Base-by-base conservation (phyloP, 2,329 filamentous ascomycete genomes). In the Lecanosticta acicola region DNA sequence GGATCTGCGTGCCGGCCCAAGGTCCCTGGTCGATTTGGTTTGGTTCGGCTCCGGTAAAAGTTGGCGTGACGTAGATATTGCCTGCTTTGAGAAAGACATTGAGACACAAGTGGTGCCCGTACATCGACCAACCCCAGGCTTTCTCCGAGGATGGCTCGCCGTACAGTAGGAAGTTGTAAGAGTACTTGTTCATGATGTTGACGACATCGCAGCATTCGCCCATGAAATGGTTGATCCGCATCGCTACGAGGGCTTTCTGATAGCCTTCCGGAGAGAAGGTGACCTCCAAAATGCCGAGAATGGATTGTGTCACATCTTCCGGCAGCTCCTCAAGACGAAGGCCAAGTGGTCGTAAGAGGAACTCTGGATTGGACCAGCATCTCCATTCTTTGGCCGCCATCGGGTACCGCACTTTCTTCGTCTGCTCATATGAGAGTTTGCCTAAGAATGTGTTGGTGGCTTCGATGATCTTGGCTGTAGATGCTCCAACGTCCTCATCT, bases 31-130 rank as follows among this genome's bases (percentile, higher is more conserved):
- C 85, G 55, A 89, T 85, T 29, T 81, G 59, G 57, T 90, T 88
- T 0, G 86, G 86, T 65, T 91, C 86, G 0, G 86, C 86, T 44
- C 86, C 86, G 0, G 84, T 87, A 66, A 91, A 91, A 67, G 81
- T 86, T 0, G 86, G 86, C 0, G 79, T 80, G 2, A 87, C 72
- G 36, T 87, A 70, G 40, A 88, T 80, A 62, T 87, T 82, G 0
- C 69, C 66, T 24, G 71, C 71, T 59, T 81, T 77, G 45, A 89
- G 72, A 60, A 89, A 84, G 17, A 85, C 74, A 57, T 81, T 82
- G 2, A 90, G 72, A 55, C 84, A 87, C 2, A 91, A 72, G 56
- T 91, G 86, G 62, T 91, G 86, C 4, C 86, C 86, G 66, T 88
- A 91, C 58, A 88, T 80, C 0, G 79, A 78, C 66, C 79, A 85